These are phyloP conservation scores for Leccinum ochraceum DNA, from an alignment of 768 basidiomycete genomes.

Conservation along the genomic window DNA sequence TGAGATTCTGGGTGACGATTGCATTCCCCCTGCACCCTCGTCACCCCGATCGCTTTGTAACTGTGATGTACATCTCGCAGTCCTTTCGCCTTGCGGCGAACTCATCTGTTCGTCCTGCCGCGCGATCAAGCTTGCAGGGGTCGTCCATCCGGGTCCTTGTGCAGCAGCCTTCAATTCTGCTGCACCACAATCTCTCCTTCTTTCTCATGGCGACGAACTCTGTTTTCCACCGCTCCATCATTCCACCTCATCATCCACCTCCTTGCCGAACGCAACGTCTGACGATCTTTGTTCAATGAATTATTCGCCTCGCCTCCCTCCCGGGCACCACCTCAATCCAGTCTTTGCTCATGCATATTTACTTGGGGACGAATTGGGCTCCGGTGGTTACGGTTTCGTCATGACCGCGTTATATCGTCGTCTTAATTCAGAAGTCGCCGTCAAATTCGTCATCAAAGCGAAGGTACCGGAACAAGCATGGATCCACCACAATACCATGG, in stretches of 20 bases:
- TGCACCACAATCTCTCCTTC: slow-evolving; percentile 25
- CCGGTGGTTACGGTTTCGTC: slow-evolving; percentile 94
- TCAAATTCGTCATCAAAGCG: slow-evolving; percentile 92
- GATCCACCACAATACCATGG: slow-evolving; percentile 60
- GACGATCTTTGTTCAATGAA: slow-evolving; percentile 21
- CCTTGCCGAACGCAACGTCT: slow-evolving; percentile 1
- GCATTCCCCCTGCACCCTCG: background rate
- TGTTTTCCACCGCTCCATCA: slow-evolving; percentile 2
- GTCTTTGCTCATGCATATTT: slow-evolving; percentile 60
- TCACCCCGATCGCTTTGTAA: slow-evolving; percentile 1
- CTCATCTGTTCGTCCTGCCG: background rate
- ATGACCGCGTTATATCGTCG: slow-evolving; percentile 74
- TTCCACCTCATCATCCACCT: slow-evolving; percentile 3
- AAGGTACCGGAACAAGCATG: slow-evolving; percentile 53
- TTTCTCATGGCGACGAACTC: slow-evolving; percentile 15
- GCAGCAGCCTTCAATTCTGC: background rate
- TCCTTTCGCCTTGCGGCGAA: background rate
- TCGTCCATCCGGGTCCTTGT: background rate
- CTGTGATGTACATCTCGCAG: background rate
- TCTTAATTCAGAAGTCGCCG: slow-evolving; percentile 73
- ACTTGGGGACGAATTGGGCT: slow-evolving; percentile 79
- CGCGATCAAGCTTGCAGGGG: background rate
- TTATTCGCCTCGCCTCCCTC: slow-evolving; percentile 57
- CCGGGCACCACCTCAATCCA: slow-evolving; percentile 57
- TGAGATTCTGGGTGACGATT: background rate